Percentiles rank a stretch among this genome's conserved stretches.
Conservation (phyloP, 2,329 filamentous ascomycete genomes). For the Helotiales sp. region DNA sequence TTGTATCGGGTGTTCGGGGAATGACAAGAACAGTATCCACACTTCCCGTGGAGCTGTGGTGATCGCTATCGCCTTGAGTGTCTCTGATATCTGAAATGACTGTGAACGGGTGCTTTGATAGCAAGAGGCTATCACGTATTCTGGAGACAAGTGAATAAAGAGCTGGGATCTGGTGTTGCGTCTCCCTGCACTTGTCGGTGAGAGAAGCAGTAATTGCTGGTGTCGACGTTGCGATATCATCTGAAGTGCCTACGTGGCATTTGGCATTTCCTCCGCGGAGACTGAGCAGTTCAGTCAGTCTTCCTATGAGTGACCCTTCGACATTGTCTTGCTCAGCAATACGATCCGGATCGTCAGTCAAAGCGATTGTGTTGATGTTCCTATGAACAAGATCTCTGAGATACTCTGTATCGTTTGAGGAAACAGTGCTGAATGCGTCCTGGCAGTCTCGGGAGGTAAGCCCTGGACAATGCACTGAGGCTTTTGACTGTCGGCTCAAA, state of each 20-base stretch:
- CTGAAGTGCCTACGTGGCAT: background rate
- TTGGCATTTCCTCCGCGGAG: background rate
- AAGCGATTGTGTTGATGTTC: background rate
- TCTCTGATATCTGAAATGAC: background rate
- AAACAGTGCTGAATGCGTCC: too few species aligned
- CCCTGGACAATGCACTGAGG: too few species aligned
- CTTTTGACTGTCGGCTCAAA: background rate
- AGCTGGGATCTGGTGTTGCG: background rate
- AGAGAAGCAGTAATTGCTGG: background rate
- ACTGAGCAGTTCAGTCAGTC: background rate
- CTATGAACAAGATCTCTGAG: background rate
- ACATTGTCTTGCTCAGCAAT: background rate
- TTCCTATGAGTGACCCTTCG: background rate
- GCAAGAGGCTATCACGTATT: background rate
- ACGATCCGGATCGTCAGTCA: background rate
- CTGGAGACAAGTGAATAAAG: background rate
- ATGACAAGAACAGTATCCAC: too few species aligned
- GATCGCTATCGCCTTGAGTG: background rate
- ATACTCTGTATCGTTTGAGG: background rate
- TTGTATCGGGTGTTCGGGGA: background rate
- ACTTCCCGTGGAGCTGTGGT: background rate
- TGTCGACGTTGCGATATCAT: background rate
- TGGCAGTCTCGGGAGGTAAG: too few species aligned
- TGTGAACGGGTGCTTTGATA: background rate
- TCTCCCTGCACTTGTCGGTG: background rate